Evolutionary conservation across 441 rosid species (phyloP), one percentile per base, ranked within the genome.

Genomic region (Jatropha podagrica): DNA sequence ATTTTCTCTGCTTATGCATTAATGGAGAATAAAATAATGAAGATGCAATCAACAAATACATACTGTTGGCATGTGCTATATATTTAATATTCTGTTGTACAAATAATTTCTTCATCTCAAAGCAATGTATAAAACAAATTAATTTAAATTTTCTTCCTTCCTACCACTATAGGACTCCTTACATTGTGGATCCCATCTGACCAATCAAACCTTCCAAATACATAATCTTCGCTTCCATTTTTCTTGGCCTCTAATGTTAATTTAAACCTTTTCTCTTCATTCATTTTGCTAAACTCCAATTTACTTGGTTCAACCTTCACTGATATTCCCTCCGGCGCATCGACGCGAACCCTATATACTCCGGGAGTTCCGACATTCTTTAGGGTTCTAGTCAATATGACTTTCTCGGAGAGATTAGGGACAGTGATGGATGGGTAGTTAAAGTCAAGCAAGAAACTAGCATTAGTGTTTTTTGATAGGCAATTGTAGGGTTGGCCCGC

Each of bases 341-440:
- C 69, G 61, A 78, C 23, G 6, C 7, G 26, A 23, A 59, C 77
- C 12, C 9, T 38, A 12, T 79, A 84, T 3, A 76, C 55, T 1
- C 81, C 81, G 0, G 85, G 83, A 12, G 80, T 15, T 13, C 83
- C 83, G 12, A 87, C 91, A 60, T 87, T 89, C 65, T 85, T 87
- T 7, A 86, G 77, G 13, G 70, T 78, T 46, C 89, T 27, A 4
- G 78, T 69, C 10, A 87, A 58, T 0, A 74, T 78, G 7, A 76
- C 79, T 0, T 68, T 61, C 14, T 67, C 60, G 2, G 74, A 65
- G 71, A 86, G 74, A 62, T 74, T 14, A 2, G 86, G 84, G 42
- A 89, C 77, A 7, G 88, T 71, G 54, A 89, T 84, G 8, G 90
- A 84, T 2, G 92, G 89, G 66, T 86, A 81, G 72, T 87, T 87